A percentile compares a stretch with the other conserved stretches of the same genome.
phyloP scores from a whole-genome alignment of 2,329 filamentous ascomycete genomes.

The Ophiostoma quercus region DNA sequence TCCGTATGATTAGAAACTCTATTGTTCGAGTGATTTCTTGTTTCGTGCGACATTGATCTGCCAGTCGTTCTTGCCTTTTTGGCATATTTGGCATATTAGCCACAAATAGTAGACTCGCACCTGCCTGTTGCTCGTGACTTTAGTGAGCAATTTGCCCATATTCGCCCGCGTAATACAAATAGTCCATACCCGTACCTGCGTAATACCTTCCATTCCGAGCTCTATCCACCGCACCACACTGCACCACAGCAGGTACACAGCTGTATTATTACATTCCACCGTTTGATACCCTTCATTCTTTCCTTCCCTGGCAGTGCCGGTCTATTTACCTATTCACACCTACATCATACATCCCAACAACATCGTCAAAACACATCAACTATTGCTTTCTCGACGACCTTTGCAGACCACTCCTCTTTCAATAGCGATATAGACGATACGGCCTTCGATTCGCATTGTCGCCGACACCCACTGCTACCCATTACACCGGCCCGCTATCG shows the following conservation, averaged over 20 bases:
- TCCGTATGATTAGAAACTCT: not conserved
- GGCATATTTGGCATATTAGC: conserved; percentile 11
- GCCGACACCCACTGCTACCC: not conserved
- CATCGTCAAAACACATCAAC: conserved; percentile 11
- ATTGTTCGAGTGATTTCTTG: not conserved
- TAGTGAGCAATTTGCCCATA: conserved; percentile 14
- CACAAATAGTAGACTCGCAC: conserved; percentile 14
- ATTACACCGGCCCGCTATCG: conserved; percentile 2
- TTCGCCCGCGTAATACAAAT: not conserved
- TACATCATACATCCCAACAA: conserved; percentile 9
- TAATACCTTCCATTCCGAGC: conserved; percentile 21
- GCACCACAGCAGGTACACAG: not conserved
- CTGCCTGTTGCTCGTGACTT: conserved; percentile 8
- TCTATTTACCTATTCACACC: conserved; percentile 10
- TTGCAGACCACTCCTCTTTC: not conserved
- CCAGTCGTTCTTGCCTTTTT: conserved; percentile 9
- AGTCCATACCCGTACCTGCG: not conserved
- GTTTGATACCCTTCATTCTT: conserved; percentile 7
- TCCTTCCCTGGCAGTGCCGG: not conserved
- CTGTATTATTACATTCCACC: conserved; percentile 19
- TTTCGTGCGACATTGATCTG: not conserved
- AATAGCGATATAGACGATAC: not conserved
- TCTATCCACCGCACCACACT: conserved; percentile 10
- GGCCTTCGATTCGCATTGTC: not conserved
- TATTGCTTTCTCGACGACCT: not conserved